Percentiles rank a stretch among this genome's conserved stretches.
phyloP scores from a whole-genome alignment of 2,329 filamentous ascomycete species.

The Leptographium procerum region DNA sequence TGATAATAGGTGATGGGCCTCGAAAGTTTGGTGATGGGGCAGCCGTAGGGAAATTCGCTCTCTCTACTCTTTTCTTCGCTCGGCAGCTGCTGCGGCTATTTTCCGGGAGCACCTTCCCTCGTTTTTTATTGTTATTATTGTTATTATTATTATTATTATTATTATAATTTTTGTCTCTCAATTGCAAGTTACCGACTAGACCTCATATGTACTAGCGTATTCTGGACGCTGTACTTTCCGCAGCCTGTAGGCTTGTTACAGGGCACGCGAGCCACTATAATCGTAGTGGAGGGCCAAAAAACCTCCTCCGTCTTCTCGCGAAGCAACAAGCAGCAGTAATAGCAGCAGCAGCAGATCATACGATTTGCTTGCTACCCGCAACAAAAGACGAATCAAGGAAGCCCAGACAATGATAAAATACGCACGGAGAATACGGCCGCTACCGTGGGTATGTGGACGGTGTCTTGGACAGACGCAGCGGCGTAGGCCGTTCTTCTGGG shows the following conservation, averaged over 20 bases:
- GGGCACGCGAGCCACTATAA: neutral
- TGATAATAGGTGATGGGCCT: neutral
- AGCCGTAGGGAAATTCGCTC: slow-evolving; percentile 5
- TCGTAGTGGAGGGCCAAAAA: neutral
- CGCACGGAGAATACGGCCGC: slow-evolving; percentile 6
- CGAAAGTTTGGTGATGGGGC: neutral
- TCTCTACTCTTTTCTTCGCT: neutral
- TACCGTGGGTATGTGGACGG: slow-evolving; percentile 9
- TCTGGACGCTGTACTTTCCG: neutral
- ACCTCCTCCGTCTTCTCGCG: neutral
- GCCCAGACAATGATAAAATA: slow-evolving; percentile 11
- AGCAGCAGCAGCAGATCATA: no score
- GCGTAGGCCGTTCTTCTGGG: slow-evolving; percentile 7
- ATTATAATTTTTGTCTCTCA: neutral
- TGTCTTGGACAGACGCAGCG: slow-evolving; percentile 3
- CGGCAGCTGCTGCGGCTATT: slow-evolving; percentile 13
- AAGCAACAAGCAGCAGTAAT: no score
- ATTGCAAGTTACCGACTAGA: neutral
- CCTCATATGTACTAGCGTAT: neutral
- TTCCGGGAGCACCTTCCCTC: slow-evolving; percentile 7
- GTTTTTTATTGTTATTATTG: neutral
- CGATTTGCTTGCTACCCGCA: neutral
- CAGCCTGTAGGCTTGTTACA: no score
- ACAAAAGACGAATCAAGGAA: neutral
- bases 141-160: neutral